Conservation (phyloP, 2,329 filamentous ascomycete species). For the Fonsecaea erecta region DNA sequence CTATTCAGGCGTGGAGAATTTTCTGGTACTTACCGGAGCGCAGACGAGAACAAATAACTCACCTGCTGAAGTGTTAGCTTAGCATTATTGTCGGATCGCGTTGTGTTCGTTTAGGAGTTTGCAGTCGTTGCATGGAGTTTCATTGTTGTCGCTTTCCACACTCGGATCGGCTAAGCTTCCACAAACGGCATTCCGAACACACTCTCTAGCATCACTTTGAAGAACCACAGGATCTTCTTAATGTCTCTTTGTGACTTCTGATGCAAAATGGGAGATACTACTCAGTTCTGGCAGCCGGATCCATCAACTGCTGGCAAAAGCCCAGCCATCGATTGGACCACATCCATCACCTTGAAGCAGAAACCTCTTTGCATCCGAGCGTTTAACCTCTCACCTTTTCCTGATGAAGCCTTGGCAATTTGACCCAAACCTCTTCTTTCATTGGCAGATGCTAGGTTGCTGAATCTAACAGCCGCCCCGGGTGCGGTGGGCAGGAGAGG, state of each 20-base stretch:
- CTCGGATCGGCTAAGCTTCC: neutral
- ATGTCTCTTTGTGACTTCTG: neutral
- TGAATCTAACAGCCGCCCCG: too few relatives aligned
- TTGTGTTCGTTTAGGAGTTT: neutral
- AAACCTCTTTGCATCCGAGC: too few relatives aligned
- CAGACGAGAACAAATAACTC: neutral
- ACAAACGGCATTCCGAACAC: neutral
- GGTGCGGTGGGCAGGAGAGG: too few relatives aligned
- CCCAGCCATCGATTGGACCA: neutral
- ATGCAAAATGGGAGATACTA: neutral
- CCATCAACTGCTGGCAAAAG: neutral
- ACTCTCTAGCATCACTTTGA: neutral
- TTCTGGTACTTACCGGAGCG: constrained; percentile 1
- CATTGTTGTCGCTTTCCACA: neutral
- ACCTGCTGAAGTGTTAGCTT: constrained; percentile 12
- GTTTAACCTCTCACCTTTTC: too few relatives aligned
- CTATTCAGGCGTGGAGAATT: neutral
- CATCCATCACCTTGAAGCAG: too few relatives aligned
- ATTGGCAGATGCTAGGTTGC: too few relatives aligned
- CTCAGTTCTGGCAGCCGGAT: neutral
- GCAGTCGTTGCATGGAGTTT: neutral
- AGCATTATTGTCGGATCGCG: constrained; percentile 2
- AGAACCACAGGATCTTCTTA: too few relatives aligned
- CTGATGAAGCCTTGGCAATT: too few relatives aligned
- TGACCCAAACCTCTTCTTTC: too few relatives aligned